Percentiles rank a stretch among this genome's conserved stretches.
These are phyloP conservation scores for Earliella scabrosa DNA, from an alignment of 1,284 basidiomycete species.

Conservation along the genomic window DNA sequence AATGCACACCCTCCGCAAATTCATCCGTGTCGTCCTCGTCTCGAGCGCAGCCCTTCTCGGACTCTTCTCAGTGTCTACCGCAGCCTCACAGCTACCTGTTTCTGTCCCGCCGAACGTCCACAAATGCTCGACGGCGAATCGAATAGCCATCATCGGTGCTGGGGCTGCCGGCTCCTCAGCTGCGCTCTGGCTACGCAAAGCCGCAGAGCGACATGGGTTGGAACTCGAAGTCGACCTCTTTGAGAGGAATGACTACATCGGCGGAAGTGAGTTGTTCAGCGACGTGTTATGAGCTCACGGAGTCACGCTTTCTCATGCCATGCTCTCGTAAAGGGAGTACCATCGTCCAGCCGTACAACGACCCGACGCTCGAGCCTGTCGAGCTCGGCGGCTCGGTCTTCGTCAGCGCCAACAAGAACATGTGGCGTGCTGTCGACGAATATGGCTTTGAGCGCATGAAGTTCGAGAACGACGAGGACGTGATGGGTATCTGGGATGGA, in stretches of 20 bases:
- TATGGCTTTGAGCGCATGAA: conserved; percentile 72
- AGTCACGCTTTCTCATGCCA: neutral
- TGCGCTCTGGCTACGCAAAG: conserved; percentile 85
- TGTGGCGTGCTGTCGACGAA: conserved; percentile 79
- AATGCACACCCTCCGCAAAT: too few relatives aligned
- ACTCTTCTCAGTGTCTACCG: neutral
- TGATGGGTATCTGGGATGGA: conserved; percentile 86
- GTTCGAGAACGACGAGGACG: conserved; percentile 49
- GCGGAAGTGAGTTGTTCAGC: conserved; percentile 70
- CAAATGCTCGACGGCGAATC: conserved; percentile 11
- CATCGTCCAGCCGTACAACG: conserved; percentile 76
- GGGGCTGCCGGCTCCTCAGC: conserved; percentile 87
- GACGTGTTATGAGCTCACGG: neutral
- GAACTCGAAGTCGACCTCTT: conserved; percentile 83
- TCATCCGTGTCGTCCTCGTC: neutral
- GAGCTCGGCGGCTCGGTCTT: conserved; percentile 93
- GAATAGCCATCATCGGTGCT: conserved; percentile 84
- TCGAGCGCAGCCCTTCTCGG: neutral
- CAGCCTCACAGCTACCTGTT: neutral
- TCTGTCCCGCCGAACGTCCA: neutral
- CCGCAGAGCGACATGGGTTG: conserved; percentile 67
- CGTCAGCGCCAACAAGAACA: conserved; percentile 80
- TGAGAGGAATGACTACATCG: conserved; percentile 76
- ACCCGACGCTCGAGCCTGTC: conserved; percentile 62
- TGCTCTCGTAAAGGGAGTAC: conserved; percentile 71